Evolutionary conservation across 2,329 filamentous ascomycete species (phyloP).

Genomic region (Colletotrichum phormii): DNA sequence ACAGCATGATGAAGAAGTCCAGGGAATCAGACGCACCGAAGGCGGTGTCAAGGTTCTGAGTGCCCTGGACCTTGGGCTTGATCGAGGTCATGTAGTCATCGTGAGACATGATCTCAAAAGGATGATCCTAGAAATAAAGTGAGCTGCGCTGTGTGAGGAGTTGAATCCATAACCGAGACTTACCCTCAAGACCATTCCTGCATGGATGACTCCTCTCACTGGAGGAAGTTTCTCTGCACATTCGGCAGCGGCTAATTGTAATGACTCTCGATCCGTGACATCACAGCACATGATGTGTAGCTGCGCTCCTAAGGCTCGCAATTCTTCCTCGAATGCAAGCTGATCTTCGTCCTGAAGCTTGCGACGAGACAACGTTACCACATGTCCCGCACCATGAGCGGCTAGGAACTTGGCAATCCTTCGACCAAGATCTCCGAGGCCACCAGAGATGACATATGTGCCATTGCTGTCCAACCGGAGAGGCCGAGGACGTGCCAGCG

Average conservation of each 20-base stretch:
- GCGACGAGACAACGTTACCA: constrained; percentile 46
- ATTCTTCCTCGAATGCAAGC: background rate
- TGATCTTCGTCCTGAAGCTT: constrained; percentile 31
- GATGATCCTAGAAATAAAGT: constrained; percentile 8
- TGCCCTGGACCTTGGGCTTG: constrained; percentile 24
- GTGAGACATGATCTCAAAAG: constrained; percentile 12
- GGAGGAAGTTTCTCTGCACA: constrained; percentile 41
- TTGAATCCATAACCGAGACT: background rate
- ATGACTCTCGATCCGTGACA: constrained; percentile 37
- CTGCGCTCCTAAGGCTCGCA: constrained; percentile 29
- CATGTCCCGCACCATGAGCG: constrained; percentile 44
- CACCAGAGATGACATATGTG: constrained; percentile 48
- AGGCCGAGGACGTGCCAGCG: constrained; percentile 20
- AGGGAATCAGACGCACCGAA: background rate
- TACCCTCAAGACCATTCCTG: constrained; percentile 52
- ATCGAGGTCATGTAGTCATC: constrained; percentile 5
- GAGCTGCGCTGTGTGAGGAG: background rate
- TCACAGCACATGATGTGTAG: constrained; percentile 49
- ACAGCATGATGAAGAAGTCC: constrained; percentile 35
- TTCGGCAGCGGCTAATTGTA: constrained; percentile 26
- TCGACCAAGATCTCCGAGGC: constrained; percentile 46
- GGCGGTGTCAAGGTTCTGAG: constrained; percentile 5
- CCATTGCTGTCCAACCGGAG: constrained; percentile 37
- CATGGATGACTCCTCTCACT: constrained; percentile 56
- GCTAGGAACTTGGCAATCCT: constrained; percentile 42